Evolutionary conservation across 257 asterid species (phyloP), one percentile per base, ranked within the genome.

Genomic region (Echium plantagineum): DNA sequence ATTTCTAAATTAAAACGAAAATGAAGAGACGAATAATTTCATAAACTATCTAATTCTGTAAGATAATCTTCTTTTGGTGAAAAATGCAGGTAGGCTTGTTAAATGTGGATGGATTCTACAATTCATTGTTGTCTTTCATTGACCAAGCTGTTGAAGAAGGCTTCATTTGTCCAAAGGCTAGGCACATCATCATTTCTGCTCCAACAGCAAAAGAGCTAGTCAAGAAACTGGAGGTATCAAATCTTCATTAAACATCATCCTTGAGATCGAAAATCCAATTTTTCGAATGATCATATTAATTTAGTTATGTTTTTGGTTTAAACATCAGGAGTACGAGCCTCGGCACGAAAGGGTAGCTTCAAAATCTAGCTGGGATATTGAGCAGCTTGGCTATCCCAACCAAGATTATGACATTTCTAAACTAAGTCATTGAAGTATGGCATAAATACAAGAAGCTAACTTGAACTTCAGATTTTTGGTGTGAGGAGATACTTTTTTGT

Each of bases 141-240:
- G 97, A 89, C 80, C 81, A 86, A 76, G 97, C 97, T 12, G 97
- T 86, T 5, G 89, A 85, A 79, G 97, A 90, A 70, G 98, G 94
- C 5, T 90, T 90, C 80, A 83, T 90, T 57, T 64, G 77, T 67
- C 95, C 95, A 1, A 85, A 47, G 42, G 98, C 98, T 64, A 96
- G 96, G 6, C 86, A 90, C 63, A 90, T 90, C 62, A 83, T 90
- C 56, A 81, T 90, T 3, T 90, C 98, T 38, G 96, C 98, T n/a
- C 87, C 96, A 19, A 80, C 94, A 17, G 77, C 95, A 26, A 79
- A 60, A 71, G 95, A 90, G 63, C 83, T 90, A 35, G 94, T 90
- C 78, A 82, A 79, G 79, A 84, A 87, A 70, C 61, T 90, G 75
- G 98, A 90, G 96, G 97, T 86, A 74, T 57, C 17, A 52, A 13